These are phyloP conservation scores for Chaetomium fimeti DNA, from an alignment of 495 filamentous ascomycete species.

Conservation along the genomic window DNA sequence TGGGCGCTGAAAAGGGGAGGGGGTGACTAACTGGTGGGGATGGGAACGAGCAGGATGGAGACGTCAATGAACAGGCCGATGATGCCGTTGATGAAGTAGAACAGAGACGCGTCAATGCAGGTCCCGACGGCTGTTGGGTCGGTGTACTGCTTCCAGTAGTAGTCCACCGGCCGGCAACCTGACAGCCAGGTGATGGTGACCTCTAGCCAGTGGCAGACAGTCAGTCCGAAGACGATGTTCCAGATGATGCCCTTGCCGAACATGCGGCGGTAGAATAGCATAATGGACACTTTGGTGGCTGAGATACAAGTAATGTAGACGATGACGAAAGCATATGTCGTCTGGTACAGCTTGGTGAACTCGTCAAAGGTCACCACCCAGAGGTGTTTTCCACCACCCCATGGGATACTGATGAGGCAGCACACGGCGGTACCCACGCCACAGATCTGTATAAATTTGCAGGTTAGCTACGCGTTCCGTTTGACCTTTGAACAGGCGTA, in stretches of 20 bases:
- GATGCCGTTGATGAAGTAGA: constrained; percentile 29
- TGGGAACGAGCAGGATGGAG: constrained; percentile 44
- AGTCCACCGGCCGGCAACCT: constrained; percentile 23
- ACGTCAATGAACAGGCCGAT: constrained; percentile 43
- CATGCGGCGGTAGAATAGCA: constrained; percentile 30
- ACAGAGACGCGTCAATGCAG: constrained; percentile 28
- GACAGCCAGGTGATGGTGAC: constrained; percentile 30
- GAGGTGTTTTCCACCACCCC: constrained; percentile 29
- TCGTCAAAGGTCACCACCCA: constrained; percentile 23
- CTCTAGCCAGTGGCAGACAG: constrained; percentile 25
- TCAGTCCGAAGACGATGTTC: constrained; percentile 23
- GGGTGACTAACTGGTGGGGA: constrained; percentile 33
- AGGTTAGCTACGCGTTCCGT: too few relatives aligned
- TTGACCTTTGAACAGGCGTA: too few relatives aligned
- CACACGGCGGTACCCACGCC: constrained; percentile 28
- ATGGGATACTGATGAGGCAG: constrained; percentile 25
- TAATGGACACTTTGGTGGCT: constrained; percentile 28
- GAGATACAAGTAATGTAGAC: constrained; percentile 32
- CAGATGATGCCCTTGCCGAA: constrained; percentile 26
- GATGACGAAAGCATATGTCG: constrained; percentile 31
- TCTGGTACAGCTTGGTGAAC: constrained; percentile 30
- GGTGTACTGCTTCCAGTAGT: constrained; percentile 31
- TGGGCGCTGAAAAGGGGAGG: too few relatives aligned
- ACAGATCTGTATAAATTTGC: too few relatives aligned
- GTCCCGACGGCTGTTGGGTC: constrained; percentile 24